Conservation (phyloP, 768 basidiomycete species). For the Pulveroboletus ravenelii region DNA sequence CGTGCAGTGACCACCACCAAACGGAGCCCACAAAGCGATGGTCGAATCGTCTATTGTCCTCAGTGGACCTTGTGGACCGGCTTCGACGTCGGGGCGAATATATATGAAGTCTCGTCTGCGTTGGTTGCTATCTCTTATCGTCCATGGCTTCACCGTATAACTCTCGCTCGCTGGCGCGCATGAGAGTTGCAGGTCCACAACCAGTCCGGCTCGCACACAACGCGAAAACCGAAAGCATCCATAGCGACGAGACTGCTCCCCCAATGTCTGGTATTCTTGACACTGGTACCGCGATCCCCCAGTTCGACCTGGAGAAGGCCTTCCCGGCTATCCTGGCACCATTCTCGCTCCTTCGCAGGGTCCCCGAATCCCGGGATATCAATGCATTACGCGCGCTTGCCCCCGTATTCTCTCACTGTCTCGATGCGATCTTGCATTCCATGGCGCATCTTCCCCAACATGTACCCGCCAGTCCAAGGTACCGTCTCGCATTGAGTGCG, state of each 20-base stretch:
- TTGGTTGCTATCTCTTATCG: neutral
- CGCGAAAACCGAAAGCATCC: constrained; percentile 21
- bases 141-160: constrained; percentile 6
- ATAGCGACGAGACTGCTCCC: constrained; percentile 24
- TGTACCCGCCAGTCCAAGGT: constrained; percentile 19
- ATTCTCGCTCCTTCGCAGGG: constrained; percentile 23
- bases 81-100: neutral
- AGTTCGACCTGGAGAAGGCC: constrained; percentile 30
- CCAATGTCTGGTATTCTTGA: constrained; percentile 16
- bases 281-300: constrained; percentile 5
- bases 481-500: constrained; percentile 16
- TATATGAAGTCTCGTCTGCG: neutral
- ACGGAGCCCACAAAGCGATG: neutral
- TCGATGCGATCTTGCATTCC: constrained; percentile 28
- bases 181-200: neutral
- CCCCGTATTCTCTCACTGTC: constrained; percentile 19
- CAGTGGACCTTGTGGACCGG: constrained; percentile 11
- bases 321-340: constrained; percentile 36
- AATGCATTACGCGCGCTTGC: constrained; percentile 27
- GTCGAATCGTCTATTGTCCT: constrained; percentile 12
- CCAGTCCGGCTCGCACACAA: neutral
- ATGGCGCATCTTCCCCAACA: constrained; percentile 21
- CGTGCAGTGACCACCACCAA: neutral
- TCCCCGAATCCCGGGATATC: constrained; percentile 23
- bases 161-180: constrained; percentile 13